phyloP scores from a whole-genome alignment of 805 yeast species.

The Wickerhamiella lipophila region DNA sequence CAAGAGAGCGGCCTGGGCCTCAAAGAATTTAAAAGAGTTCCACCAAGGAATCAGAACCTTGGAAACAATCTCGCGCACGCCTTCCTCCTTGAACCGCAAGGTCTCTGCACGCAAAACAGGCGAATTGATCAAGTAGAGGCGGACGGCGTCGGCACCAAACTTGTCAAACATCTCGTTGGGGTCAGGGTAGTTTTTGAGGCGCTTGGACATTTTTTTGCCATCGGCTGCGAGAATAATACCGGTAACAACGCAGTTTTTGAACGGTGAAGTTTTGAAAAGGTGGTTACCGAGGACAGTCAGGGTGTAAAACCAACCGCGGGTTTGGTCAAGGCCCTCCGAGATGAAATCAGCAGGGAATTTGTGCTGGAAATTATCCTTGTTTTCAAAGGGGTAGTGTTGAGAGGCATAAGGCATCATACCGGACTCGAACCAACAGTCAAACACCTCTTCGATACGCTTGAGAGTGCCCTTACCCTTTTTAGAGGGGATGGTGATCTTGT shows the following conservation, averaged over 20 bases:
- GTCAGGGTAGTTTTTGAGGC: conserved; percentile 96
- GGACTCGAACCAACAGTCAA: conserved; percentile 99
- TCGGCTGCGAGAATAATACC: conserved; percentile 97
- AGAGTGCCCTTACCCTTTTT: conserved; percentile 74
- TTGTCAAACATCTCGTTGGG: conserved; percentile 68
- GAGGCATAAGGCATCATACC: conserved; percentile 99
- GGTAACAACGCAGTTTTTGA: conserved; percentile 84
- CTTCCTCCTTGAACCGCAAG: conserved; percentile 94
- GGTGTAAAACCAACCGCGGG: conserved; percentile 99
- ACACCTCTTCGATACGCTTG: conserved; percentile 90
- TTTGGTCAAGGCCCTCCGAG: conserved; percentile 97
- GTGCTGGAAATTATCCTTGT: conserved; percentile 50
- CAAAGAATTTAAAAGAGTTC: conserved; percentile 93
- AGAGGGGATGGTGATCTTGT: conserved; percentile 86
- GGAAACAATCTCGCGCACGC: conserved; percentile 94
- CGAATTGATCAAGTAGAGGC: conserved; percentile 90
- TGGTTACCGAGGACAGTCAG: conserved; percentile 92
- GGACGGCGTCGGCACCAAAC: conserved; percentile 96
- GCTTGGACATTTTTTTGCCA: conserved; percentile 98
- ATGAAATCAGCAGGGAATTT: conserved; percentile 96
- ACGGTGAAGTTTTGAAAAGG: conserved; percentile 83
- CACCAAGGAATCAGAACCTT: conserved; percentile 97
- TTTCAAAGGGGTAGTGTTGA: conserved; percentile 92
- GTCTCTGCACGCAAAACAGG: conserved; percentile 96
- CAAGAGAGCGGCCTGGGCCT: conserved; percentile 78